Evolutionary conservation across 1,284 basidiomycete species (phyloP).

Genomic region (Puccinia sorghi): DNA sequence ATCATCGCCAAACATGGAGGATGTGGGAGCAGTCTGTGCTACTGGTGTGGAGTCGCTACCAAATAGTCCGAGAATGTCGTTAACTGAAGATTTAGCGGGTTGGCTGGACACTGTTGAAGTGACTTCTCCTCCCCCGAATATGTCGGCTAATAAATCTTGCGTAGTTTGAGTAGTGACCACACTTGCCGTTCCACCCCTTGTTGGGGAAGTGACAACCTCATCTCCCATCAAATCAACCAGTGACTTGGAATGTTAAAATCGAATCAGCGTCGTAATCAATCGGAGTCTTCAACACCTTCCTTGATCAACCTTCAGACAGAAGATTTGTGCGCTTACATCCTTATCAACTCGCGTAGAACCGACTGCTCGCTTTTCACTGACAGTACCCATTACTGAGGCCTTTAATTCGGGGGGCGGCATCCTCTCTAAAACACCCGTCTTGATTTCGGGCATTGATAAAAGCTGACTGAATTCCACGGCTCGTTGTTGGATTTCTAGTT

Average conservation of each 20-base stretch:
- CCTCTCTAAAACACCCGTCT: constrained; percentile 87
- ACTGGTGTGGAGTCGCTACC: constrained; percentile 62
- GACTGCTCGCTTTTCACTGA: constrained; percentile 89
- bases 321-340: constrained; percentile 63
- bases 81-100: constrained; percentile 66
- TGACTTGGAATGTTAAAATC: constrained; percentile 59
- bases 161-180: constrained; percentile 67
- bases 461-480: constrained; percentile 90
- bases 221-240: constrained; percentile 74
- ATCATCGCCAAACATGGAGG: constrained; percentile 50
- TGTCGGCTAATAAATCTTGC: constrained; percentile 87
- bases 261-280: constrained; percentile 6
- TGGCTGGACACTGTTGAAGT: constrained; percentile 61
- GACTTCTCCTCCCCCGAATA: constrained; percentile 68
- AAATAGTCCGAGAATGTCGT: constrained; percentile 91
- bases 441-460: constrained; percentile 69
- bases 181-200: constrained; percentile 52
- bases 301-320: not conserved
- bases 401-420: constrained; percentile 98
- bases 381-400: constrained; percentile 88
- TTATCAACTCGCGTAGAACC: constrained; percentile 77
- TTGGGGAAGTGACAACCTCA: constrained; percentile 63
- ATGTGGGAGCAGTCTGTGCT: constrained; percentile 57
- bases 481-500: constrained; percentile 93
- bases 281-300: not conserved